These are phyloP conservation scores for Phytophthora pluvialis DNA, from an alignment of 352 stramenopile genomes.

Conservation along the genomic window DNA sequence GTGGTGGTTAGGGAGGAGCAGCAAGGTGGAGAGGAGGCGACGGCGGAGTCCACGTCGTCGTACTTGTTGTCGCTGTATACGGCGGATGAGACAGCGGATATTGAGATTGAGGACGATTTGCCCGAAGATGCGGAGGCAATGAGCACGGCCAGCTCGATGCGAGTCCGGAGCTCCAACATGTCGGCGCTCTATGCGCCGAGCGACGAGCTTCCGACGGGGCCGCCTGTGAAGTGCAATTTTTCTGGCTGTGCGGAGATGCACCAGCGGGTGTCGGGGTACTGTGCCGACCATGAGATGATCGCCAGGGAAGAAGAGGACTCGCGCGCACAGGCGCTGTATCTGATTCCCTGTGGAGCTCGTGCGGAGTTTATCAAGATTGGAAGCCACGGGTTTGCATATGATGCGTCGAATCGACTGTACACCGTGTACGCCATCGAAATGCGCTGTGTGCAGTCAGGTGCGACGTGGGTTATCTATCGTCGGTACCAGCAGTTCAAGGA, in stretches of 20 bases:
- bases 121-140: slow-evolving; percentile 12
- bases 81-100: slow-evolving; percentile 79
- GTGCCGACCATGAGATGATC: slow-evolving; percentile 78
- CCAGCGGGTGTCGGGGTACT: slow-evolving; percentile 73
- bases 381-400: slow-evolving; percentile 79
- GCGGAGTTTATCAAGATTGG: slow-evolving; percentile 82
- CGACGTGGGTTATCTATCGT: slow-evolving; percentile 85
- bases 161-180: slow-evolving; percentile 64
- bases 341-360: slow-evolving; percentile 71
- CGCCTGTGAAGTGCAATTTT: slow-evolving; percentile 59
- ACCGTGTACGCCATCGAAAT: slow-evolving; percentile 85
- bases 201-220: slow-evolving; percentile 50
- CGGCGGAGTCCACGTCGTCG: slow-evolving; percentile 55
- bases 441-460: slow-evolving; percentile 72
- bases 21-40: slow-evolving; percentile 18
- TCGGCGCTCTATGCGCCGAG: slow-evolving; percentile 39
- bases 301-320: slow-evolving; percentile 86
- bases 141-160: slow-evolving; percentile 16
- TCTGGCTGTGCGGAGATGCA: slow-evolving; percentile 65
- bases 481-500: slow-evolving; percentile 88
- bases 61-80: slow-evolving; percentile 83
- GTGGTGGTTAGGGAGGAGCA: slow-evolving; percentile 28
- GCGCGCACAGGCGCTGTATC: slow-evolving; percentile 76
- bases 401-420: slow-evolving; percentile 75
- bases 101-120: slow-evolving; percentile 76